Base-by-base conservation (phyloP, 306 rosid genomes). In the Pyrus betulifolia region DNA sequence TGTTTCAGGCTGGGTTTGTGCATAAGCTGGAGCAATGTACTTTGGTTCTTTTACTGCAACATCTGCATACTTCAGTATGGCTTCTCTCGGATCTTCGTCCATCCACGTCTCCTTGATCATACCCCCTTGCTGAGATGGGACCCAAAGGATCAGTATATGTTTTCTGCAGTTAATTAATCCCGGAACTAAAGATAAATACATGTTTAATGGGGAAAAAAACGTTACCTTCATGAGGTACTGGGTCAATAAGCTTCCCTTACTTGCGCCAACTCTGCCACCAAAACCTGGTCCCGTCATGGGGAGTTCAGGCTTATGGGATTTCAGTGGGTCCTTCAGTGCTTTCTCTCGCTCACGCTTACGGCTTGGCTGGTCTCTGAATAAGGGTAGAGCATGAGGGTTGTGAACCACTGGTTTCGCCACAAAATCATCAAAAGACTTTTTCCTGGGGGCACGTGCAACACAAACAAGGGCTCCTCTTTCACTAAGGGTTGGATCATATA, bases 81-180 rank as follows among this genome's bases (percentile, higher is more conserved):
- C 98, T 80, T 92, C 97, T 84, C 97, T 89, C 33, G 98, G 98
- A 86, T 92, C 97, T 87, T 95, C 98, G 8, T 95, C 97, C 98
- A 95, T 95, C 97, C 98, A 95, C 45, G 98, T 92, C 91, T 95
- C 98, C 89, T 95, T 92, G 80, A 94, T 95, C 93, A 95, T 71
- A 58, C 95, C 98, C 15, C 97, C 97, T 92, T 92, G 89, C 98
- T 92, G 96, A 80, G 80, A 88, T 75, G 82, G 59, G 62, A 60
- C 14, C 42, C 81, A 49, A 79, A 66, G 5, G 0, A 25, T 66
- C 30, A 82, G 54, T 49, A 28, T 21, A 28, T 28, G 17, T 63
- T 17, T 33, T 72, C 42, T 25, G 3, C 42, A 25, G 12, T 42
- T 42, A 5, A 35, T 49, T 60, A 44, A 72, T 54, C 18, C 21